Base-by-base conservation (phyloP, 192 early-diverging fungal genomes). In the Coemansia aciculifera region DNA sequence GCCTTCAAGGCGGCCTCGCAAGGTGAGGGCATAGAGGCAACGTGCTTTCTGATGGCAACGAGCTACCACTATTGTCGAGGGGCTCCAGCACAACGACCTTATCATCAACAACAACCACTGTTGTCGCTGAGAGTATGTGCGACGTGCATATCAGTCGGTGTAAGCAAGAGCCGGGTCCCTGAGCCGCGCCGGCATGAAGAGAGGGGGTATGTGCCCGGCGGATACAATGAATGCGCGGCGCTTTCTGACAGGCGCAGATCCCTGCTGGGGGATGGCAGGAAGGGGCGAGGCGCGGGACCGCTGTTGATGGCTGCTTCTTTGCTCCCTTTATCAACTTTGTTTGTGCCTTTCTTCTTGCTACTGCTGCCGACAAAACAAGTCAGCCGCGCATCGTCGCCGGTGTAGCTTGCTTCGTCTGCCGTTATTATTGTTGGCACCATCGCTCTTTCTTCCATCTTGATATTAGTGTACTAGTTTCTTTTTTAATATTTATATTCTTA, bases 391-490 rank as follows among this genome's bases (percentile, higher is more conserved):
- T 32, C 52, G 52, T 32, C 29, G 52, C 59, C 11, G 32, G 63
- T 34, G 63, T 51, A 29, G 24, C 27, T 64, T 51, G 44, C 31
- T 46, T 34, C 29, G 40, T 46, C 42, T 48, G 19, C 46, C 17
- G 37, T 66, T 31, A 24, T 57, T 27, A 27, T 27, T 27, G 27
- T 27, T 67, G 34, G 5, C 13, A 12, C 48, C 17, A 5, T 34
- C 37, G 39, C 42, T 61, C 43, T 37, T 34, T 38, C 24, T 38
- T 61, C 44, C 44, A 37, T 61, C 44, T 19, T 39, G 27, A 34
- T 67, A 23, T 66, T 46, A 32, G 59, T 63, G 51, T 62, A 57
- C 51, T 63, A 36, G 34, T 36, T 36, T 36, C 34, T 36, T 59
- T 56, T 65, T 67, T 69, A 27, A 27, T 27, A 27, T 2, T 27